These are phyloP conservation scores for Aspergillus steynii DNA, from an alignment of 495 filamentous ascomycete species.

Conservation along the genomic window DNA sequence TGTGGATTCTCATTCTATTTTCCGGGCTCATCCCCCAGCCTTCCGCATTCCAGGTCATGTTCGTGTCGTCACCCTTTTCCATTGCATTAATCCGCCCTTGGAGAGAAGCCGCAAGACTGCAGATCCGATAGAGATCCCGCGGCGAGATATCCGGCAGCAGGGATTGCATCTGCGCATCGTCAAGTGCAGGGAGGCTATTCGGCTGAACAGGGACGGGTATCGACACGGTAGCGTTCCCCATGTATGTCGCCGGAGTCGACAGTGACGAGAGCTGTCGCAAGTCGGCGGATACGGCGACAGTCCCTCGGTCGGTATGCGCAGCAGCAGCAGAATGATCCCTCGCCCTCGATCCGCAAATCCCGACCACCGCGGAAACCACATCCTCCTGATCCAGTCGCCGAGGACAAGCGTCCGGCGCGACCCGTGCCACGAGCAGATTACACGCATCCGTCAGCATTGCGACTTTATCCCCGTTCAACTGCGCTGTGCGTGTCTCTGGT, in stretches of 20 bases:
- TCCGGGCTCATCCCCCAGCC: not conserved
- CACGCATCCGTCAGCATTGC: not conserved
- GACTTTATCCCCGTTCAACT: not conserved
- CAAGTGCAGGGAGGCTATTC: not conserved
- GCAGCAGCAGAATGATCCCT: not conserved
- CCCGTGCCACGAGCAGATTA: not conserved
- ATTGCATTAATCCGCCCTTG: not conserved
- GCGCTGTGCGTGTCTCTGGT: not conserved
- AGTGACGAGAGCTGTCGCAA: not conserved
- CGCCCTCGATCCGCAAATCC: not conserved
- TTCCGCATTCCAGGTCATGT: not conserved
- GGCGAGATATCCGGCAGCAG: not conserved
- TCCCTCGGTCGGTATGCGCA: too few relatives aligned
- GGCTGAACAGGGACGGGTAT: not conserved
- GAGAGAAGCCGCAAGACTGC: not conserved
- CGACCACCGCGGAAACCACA: not conserved
- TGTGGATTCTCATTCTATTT: not conserved
- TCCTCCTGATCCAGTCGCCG: not conserved
- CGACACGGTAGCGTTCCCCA: not conserved
- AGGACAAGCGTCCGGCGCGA: not conserved
- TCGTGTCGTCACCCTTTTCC: not conserved
- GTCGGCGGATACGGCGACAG: not conserved
- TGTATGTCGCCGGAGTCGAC: not conserved
- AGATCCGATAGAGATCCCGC: not conserved
- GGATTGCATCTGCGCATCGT: not conserved